A percentile compares a stretch with the other conserved stretches of the same genome.
These are phyloP conservation scores for Aureobasidium melanogenum DNA, from an alignment of 2,329 filamentous ascomycete genomes.

Conservation along the genomic window DNA sequence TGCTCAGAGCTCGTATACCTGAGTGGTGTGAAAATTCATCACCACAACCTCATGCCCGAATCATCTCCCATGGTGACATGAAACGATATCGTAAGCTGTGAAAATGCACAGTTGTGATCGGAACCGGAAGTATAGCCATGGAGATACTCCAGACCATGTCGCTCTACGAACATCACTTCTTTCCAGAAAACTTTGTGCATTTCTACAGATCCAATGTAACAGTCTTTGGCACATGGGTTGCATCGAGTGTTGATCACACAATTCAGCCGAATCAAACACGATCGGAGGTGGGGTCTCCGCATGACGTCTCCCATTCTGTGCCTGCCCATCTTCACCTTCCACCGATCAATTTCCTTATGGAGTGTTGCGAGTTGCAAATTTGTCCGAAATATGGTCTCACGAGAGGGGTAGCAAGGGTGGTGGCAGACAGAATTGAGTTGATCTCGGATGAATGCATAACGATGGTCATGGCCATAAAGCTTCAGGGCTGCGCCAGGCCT, in stretches of 20 bases:
- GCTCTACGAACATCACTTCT: neutral
- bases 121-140: neutral
- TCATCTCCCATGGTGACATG: neutral
- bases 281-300: constrained; percentile 5
- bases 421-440: neutral
- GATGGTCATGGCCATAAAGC: constrained; percentile 4
- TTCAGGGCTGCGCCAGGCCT: neutral
- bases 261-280: constrained; percentile 4
- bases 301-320: constrained; percentile 4
- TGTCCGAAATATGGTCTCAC: neutral
- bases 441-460: constrained; percentile 9
- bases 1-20: neutral
- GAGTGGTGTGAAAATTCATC: constrained; percentile 1
- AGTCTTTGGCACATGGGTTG: neutral
- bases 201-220: neutral
- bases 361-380: neutral
- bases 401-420: constrained; percentile 1
- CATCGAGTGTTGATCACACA: neutral
- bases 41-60: neutral
- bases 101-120: neutral
- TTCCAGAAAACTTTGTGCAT: neutral
- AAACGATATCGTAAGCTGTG: neutral
- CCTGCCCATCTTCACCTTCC: constrained; percentile 3
- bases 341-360: constrained; percentile 1
- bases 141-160: neutral